Evolutionary conservation across 208 protist genomes (phyloP).

Genomic region (Leishmania amazonensis): DNA sequence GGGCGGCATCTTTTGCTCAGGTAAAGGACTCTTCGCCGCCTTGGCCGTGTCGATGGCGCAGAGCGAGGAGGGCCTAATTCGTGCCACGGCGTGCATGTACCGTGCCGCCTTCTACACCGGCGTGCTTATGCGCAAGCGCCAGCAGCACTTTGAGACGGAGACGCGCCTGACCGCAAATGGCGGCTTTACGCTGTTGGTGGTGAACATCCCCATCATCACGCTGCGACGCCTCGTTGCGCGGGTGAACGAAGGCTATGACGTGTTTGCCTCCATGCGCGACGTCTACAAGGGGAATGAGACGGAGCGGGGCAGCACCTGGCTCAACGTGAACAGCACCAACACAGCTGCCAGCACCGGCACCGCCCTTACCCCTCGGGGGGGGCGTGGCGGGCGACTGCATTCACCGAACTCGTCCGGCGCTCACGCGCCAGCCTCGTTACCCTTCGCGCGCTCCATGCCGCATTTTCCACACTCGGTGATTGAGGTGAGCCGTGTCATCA

Average conservation of each 20-base stretch:
- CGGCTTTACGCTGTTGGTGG: conserved; percentile 62
- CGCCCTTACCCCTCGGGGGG: neutral
- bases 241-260: conserved; percentile 54
- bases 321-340: conserved; percentile 1
- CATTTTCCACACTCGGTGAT: conserved; percentile 56
- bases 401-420: conserved; percentile 4
- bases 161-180: conserved; percentile 28
- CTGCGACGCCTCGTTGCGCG: conserved; percentile 57
- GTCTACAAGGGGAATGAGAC: neutral
- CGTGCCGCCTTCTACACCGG: conserved; percentile 71
- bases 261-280: conserved; percentile 16
- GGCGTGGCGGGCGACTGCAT: neutral
- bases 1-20: conserved; percentile 55
- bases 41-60: conserved; percentile 73
- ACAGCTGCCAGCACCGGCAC: neutral
- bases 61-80: conserved; percentile 42
- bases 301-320: neutral
- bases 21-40: conserved; percentile 73
- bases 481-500: conserved; percentile 73
- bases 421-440: conserved; percentile 1
- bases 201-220: conserved; percentile 73
- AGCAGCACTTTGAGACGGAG: conserved; percentile 36
- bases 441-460: neutral
- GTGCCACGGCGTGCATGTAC: conserved; percentile 57
- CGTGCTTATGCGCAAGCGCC: conserved; percentile 40